Evolutionary conservation across 148 eudicot genomes (phyloP).

Genomic region (Silene latifolia): DNA sequence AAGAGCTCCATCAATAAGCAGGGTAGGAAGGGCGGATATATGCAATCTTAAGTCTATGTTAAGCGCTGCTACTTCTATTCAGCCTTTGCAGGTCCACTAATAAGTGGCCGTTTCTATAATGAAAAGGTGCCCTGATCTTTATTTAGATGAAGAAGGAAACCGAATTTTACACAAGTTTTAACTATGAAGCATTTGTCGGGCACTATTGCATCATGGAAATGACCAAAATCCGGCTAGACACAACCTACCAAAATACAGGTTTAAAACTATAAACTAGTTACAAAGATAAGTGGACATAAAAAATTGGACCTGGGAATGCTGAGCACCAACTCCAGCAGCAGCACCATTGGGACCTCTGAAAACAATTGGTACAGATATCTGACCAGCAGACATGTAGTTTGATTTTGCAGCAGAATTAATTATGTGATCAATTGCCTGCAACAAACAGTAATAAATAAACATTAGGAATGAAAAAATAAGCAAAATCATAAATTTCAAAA

Average conservation of each 20-base stretch:
- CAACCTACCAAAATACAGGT: background rate
- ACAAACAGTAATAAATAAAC: background rate
- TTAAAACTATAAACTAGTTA: background rate
- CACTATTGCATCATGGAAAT: too few relatives aligned
- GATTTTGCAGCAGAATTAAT: slow-evolving; percentile 98
- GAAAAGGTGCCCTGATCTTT: too few relatives aligned
- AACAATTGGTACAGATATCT: slow-evolving; percentile 82
- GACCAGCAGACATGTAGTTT: slow-evolving; percentile 99
- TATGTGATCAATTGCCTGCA: slow-evolving; percentile 29
- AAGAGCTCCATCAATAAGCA: too few relatives aligned
- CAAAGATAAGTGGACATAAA: background rate
- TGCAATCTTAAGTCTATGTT: too few relatives aligned
- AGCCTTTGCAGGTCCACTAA: too few relatives aligned
- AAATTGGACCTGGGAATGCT: slow-evolving; percentile 77
- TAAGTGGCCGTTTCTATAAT: too few relatives aligned
- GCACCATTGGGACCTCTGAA: slow-evolving; percentile 99
- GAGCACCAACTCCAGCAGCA: slow-evolving; percentile 99
- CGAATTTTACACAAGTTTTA: too few relatives aligned
- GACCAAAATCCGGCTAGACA: background rate
- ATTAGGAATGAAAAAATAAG: background rate
- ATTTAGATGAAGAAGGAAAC: too few relatives aligned
- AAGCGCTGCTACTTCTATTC: too few relatives aligned
- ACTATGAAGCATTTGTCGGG: too few relatives aligned
- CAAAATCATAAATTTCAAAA: background rate
- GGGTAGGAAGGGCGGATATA: too few relatives aligned